phyloP scores from a whole-genome alignment of 2,329 filamentous ascomycete genomes.

The Cercospora zeina region DNA sequence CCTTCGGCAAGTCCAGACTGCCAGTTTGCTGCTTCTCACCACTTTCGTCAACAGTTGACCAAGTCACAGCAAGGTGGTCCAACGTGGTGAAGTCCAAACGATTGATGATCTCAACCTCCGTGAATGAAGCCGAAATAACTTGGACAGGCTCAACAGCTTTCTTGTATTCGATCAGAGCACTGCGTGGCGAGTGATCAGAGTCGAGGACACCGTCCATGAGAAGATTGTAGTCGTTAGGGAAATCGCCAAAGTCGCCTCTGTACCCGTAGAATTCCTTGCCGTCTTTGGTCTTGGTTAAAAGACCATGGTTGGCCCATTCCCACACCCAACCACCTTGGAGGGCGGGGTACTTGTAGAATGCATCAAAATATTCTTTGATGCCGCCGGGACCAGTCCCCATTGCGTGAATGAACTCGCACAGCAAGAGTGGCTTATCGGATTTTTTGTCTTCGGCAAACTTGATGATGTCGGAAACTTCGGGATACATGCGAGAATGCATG shows the following conservation, averaged over 20 bases:
- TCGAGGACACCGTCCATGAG: conserved; percentile 49
- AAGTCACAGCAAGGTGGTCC: conserved; percentile 39
- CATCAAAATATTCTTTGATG: conserved; percentile 66
- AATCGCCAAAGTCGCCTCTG: conserved; percentile 48
- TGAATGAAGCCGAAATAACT: conserved; percentile 26
- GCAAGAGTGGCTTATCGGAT: conserved; percentile 56
- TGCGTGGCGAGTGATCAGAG: conserved; percentile 46
- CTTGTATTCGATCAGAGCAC: conserved; percentile 47
- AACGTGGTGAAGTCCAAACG: conserved; percentile 40
- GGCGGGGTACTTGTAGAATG: conserved; percentile 60
- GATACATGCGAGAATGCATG: conserved; percentile 70
- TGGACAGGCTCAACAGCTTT: conserved; percentile 48
- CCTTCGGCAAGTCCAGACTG: conserved; percentile 19
- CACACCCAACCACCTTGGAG: conserved; percentile 62
- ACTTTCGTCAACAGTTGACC: conserved; percentile 26
- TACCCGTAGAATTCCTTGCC: conserved; percentile 47
- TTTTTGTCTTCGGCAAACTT: conserved; percentile 47
- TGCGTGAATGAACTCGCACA: conserved; percentile 59
- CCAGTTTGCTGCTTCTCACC: conserved; percentile 10
- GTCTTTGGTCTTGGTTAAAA: conserved; percentile 44
- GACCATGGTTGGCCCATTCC: conserved; percentile 51
- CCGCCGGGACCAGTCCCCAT: conserved; percentile 75
- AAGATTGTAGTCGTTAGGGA: conserved; percentile 47
- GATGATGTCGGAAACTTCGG: conserved; percentile 54
- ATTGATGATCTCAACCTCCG: conserved; percentile 32